Conservation (phyloP, 2,329 filamentous ascomycete genomes). For the Sclerotinia spermophila region DNA sequence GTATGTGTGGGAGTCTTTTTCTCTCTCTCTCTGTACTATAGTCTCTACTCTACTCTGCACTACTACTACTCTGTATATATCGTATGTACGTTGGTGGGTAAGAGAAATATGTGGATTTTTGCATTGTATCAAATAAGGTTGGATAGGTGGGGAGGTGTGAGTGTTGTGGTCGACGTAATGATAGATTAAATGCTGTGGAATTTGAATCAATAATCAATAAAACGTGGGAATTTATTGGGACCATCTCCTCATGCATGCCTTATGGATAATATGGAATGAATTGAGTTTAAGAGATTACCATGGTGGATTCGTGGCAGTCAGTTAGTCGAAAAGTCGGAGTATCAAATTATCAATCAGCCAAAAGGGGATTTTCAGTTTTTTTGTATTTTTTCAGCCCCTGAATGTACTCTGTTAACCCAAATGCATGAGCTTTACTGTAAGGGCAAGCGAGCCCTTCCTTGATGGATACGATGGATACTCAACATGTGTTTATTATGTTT, state of each 20-base stretch:
- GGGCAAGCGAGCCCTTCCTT: conserved; percentile 9
- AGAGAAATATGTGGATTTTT: background rate
- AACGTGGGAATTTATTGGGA: background rate
- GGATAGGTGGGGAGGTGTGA: background rate
- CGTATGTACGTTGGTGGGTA: background rate
- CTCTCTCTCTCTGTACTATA: no score
- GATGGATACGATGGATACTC: background rate
- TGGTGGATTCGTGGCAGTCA: background rate
- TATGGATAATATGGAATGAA: background rate
- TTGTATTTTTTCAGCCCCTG: background rate
- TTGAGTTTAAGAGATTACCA: background rate
- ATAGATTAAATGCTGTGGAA: background rate
- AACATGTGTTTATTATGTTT: background rate
- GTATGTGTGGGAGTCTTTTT: no score
- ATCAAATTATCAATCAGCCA: background rate
- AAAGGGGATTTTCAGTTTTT: background rate
- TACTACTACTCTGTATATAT: background rate
- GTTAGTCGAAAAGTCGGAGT: background rate
- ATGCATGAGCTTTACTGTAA: conserved; percentile 10
- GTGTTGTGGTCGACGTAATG: background rate
- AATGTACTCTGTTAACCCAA: conserved; percentile 1
- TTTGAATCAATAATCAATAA: no score
- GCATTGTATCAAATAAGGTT: background rate
- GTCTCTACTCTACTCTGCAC: no score
- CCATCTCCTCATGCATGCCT: no score